These are phyloP conservation scores for Neurospora sp. DNA, from an alignment of 2,329 filamentous ascomycete genomes.

Conservation along the genomic window DNA sequence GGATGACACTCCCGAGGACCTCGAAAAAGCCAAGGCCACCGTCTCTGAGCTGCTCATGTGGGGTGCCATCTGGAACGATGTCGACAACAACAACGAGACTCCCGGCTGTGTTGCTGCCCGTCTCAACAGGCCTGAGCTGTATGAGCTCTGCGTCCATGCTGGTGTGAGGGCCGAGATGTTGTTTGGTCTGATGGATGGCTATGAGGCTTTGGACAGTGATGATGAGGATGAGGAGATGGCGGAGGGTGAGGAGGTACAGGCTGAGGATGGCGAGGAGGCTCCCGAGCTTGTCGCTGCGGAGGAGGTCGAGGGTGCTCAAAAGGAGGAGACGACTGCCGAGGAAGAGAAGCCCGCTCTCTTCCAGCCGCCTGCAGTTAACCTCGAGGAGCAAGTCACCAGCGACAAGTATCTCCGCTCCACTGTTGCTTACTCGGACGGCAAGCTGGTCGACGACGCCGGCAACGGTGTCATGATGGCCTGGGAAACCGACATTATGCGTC, in stretches of 20 bases:
- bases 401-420: constrained; percentile 58
- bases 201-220: constrained; percentile 58
- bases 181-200: constrained; percentile 71
- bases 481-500: constrained; percentile 79
- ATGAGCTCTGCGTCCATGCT: constrained; percentile 76
- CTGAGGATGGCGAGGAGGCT: constrained; percentile 23
- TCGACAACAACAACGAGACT: constrained; percentile 79
- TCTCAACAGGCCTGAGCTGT: constrained; percentile 60
- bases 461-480: constrained; percentile 94
- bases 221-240: constrained; percentile 40
- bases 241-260: constrained; percentile 30
- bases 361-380: constrained; percentile 24
- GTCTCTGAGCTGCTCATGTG: constrained; percentile 70
- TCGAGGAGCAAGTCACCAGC: constrained; percentile 45
- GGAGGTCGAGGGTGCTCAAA: constrained; percentile 9
- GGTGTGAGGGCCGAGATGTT: constrained; percentile 86
- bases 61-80: constrained; percentile 95
- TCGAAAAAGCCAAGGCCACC: constrained; percentile 55
- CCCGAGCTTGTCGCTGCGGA: constrained; percentile 20
- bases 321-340: constrained; percentile 18
- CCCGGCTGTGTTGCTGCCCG: constrained; percentile 75
- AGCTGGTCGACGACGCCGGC: constrained; percentile 61
- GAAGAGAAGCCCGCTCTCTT: constrained; percentile 23
- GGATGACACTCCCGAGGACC: constrained; percentile 24
- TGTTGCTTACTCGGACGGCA: constrained; percentile 53